A percentile compares a stretch with the other conserved stretches of the same genome.
Conservation (phyloP, 257 asterid species). For the Penstemon davidsonii region DNA sequence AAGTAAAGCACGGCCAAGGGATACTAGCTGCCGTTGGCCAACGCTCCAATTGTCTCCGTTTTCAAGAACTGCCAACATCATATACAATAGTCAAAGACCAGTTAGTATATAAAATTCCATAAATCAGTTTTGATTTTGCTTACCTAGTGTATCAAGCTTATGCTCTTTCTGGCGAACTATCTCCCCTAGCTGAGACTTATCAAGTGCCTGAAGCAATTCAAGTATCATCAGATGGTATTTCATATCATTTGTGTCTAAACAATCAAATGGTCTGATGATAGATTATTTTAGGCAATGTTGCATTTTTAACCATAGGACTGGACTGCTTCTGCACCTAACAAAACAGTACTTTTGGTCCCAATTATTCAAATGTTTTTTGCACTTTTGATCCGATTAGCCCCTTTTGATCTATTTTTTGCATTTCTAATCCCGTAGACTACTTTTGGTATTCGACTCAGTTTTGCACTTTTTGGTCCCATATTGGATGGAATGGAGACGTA, state of each 20-base stretch:
- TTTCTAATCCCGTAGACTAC: too few relatives aligned
- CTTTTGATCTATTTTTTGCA: too few relatives aligned
- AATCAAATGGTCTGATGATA: not conserved
- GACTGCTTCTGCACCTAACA: too few relatives aligned
- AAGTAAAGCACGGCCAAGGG: slow-evolving; percentile 91
- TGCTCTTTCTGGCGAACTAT: slow-evolving; percentile 79
- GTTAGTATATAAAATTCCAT: not conserved
- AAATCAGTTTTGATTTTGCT: not conserved
- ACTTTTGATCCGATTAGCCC: too few relatives aligned
- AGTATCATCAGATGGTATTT: not conserved
- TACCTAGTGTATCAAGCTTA: slow-evolving; percentile 86
- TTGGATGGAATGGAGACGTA: too few relatives aligned
- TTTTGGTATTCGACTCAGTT: too few relatives aligned
- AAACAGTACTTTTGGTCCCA: too few relatives aligned
- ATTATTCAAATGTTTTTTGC: too few relatives aligned
- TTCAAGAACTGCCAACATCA: slow-evolving; percentile 59
- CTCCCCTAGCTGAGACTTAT: slow-evolving; percentile 89
- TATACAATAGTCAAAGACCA: not conserved
- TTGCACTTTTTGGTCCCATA: too few relatives aligned
- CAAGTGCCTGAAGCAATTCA: slow-evolving; percentile 65
- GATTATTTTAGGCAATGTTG: too few relatives aligned
- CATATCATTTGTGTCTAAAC: not conserved
- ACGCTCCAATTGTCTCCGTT: slow-evolving; percentile 98
- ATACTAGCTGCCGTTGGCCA: slow-evolving; percentile 91
- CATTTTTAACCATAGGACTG: too few relatives aligned